Evolutionary conservation across 1,284 basidiomycete genomes (phyloP), one percentile per base, ranked within the genome.

Genomic region (Inonotus hispidus): DNA sequence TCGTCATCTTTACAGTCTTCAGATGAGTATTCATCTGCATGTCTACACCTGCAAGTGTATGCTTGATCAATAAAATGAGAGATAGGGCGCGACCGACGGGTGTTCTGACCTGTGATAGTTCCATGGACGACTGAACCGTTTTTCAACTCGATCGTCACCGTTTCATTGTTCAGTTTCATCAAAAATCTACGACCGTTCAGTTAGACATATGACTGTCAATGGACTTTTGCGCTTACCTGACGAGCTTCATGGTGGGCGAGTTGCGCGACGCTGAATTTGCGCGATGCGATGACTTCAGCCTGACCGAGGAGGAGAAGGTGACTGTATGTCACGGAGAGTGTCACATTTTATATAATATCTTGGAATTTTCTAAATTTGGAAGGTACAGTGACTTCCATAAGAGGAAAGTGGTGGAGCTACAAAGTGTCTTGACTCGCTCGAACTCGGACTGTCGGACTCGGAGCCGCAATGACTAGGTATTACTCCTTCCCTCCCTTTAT

Each of bases 81-180:
- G n/a, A n/a, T n/a, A n/a, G n/a, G n/a, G n/a, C n/a, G 58, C 53
- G 21, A 46, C 39, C 55, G 6, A 56, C 37, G 53, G 47, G 41
- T 43, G 41, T 43, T 71, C 84, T 65, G 68, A 95, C 95, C 95
- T 37, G 95, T 98, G 73, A 99, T 98, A 25, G 96, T 99, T 16
- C 96, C 96, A 71, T 97, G 92, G 29, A 99, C 89, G 60, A 95
- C 79, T 1, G 94, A 94, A 47, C 96, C 96, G 68, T 99, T 98
- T 80, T 99, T 99, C 70, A 99, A 84, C 80, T 99, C 95, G 74
- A 99, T 88, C 66, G 95, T 94, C 68, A 98, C 95, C 68, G 95
- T 96, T 83, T 99, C 96, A 75, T 98, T 98, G 84, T 98, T 97
- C 77, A 99, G 79, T 84, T 98, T 99, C 96, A 98, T 98, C 82